Conservation (phyloP, 1,284 basidiomycete genomes). For the Mycena citricolor region DNA sequence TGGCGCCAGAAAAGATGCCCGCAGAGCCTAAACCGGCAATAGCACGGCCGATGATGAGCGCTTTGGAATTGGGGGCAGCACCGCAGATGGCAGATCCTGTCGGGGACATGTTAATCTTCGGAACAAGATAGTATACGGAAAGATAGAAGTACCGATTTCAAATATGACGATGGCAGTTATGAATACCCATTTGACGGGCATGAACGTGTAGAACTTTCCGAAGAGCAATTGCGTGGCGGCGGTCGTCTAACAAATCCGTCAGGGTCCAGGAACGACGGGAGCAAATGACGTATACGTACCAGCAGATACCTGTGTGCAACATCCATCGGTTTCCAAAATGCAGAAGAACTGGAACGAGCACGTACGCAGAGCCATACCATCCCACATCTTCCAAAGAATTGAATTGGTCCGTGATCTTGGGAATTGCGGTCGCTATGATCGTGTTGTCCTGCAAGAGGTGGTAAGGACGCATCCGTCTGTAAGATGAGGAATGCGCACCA, state of each 20-base stretch:
- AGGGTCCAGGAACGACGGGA: no score
- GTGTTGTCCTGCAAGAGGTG: slow-evolving; percentile 13
- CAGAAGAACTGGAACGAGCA: neutral
- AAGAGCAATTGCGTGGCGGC: neutral
- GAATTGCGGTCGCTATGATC: slow-evolving; percentile 16
- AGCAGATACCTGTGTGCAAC: neutral
- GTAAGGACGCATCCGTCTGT: no score
- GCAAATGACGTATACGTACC: no score
- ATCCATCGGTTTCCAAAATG: neutral
- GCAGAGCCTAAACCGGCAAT: slow-evolving; percentile 16
- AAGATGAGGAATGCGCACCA: slow-evolving; percentile 1
- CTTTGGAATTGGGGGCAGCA: slow-evolving; percentile 5
- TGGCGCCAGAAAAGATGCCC: slow-evolving; percentile 10
- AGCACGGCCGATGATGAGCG: slow-evolving; percentile 12
- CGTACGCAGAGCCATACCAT: slow-evolving; percentile 10
- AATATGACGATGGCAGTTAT: slow-evolving; percentile 10
- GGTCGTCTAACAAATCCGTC: no score
- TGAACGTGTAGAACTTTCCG: neutral
- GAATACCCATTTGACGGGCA: slow-evolving; percentile 6
- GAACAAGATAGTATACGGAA: no score
- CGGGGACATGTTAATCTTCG: slow-evolving; percentile 16
- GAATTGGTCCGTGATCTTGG: slow-evolving; percentile 10
- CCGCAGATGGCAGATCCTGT: slow-evolving; percentile 15
- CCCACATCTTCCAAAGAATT: slow-evolving; percentile 12
- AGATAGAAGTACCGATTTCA: no score